These are phyloP conservation scores for Fusarium luffae DNA, from an alignment of 2,329 filamentous ascomycete genomes.

Conservation along the genomic window DNA sequence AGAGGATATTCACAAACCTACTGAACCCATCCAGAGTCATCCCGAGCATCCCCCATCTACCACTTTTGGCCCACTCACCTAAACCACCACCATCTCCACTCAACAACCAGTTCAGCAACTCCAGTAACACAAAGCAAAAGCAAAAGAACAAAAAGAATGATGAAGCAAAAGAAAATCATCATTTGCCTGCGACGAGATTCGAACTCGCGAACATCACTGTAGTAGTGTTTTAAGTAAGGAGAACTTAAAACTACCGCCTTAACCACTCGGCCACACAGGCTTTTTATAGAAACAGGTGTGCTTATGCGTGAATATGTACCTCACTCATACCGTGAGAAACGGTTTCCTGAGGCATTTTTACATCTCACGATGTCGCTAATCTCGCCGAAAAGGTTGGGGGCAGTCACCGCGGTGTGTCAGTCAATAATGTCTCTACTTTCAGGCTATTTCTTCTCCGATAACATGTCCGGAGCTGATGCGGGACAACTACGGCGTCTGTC, in stretches of 20 bases:
- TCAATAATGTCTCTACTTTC: not conserved
- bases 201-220: constrained; percentile 22
- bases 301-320: not conserved
- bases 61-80: not conserved
- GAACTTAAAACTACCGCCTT: constrained; percentile 26
- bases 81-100: too few relatives aligned
- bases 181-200: constrained; percentile 4
- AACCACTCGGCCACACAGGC: constrained; percentile 22
- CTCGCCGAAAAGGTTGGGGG: not conserved
- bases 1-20: too few relatives aligned
- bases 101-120: too few relatives aligned
- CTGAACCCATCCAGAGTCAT: too few relatives aligned
- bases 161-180: not conserved
- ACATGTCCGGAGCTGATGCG: constrained; percentile 19
- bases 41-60: too few relatives aligned
- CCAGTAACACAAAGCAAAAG: too few relatives aligned
- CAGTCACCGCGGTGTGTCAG: not conserved
- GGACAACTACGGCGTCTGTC: constrained; percentile 22
- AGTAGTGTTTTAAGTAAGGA: constrained; percentile 13
- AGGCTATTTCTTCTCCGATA: not conserved
- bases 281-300: not conserved
- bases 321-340: not conserved
- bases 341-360: not conserved
- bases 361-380: not conserved
- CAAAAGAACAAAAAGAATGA: not conserved